phyloP scores from a whole-genome alignment of 2,329 filamentous ascomycete genomes.

The Hypoxylon sp. region DNA sequence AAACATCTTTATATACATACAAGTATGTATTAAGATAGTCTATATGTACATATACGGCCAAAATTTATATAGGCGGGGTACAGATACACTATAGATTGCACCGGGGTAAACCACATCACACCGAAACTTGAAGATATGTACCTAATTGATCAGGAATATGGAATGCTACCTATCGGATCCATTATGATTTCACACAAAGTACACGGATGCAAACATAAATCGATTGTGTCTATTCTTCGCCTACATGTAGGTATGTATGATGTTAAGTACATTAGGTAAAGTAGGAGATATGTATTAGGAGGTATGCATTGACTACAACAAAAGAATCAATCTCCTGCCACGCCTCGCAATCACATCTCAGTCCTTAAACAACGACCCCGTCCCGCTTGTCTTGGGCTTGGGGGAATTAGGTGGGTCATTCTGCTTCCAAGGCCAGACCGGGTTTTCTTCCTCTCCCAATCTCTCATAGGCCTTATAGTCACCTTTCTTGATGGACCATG shows the following conservation, averaged over 20 bases:
- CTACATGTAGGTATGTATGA: not conserved
- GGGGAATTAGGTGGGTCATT: not conserved
- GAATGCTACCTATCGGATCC: too few relatives aligned
- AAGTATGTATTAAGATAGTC: too few relatives aligned
- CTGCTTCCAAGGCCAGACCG: conserved; percentile 1
- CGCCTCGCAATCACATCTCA: not conserved
- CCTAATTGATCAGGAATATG: too few relatives aligned
- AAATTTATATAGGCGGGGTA: too few relatives aligned
- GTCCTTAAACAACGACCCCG: too few relatives aligned
- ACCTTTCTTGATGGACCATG: not conserved
- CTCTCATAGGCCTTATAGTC: not conserved
- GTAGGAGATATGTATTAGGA: too few relatives aligned
- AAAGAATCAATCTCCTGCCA: not conserved
- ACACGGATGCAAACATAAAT: not conserved
- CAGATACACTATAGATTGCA: too few relatives aligned
- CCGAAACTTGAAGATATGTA: too few relatives aligned
- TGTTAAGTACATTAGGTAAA: too few relatives aligned
- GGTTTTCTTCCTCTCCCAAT: not conserved
- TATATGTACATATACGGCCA: too few relatives aligned
- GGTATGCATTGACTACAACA: not conserved
- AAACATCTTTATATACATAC: too few relatives aligned
- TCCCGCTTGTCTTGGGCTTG: not conserved
- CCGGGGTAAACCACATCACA: too few relatives aligned
- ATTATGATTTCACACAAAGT: not conserved
- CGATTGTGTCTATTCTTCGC: not conserved